Percentiles rank a stretch among this genome's conserved stretches.
Evolutionary conservation across 1,284 basidiomycete species (phyloP).

Genomic region (Leccinum subrobustum): DNA sequence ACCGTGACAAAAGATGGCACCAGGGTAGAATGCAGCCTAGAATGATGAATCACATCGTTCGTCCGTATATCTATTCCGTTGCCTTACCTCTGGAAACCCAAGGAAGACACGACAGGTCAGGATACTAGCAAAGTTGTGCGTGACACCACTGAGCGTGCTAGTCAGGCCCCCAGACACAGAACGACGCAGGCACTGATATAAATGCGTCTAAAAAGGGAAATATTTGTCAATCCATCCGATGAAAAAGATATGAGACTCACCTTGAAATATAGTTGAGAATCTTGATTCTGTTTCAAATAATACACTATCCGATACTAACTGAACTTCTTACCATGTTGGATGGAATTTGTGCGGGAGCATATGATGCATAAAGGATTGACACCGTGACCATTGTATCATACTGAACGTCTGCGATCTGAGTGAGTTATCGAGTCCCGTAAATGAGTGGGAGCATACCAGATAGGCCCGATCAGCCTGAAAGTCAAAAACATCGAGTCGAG

Average conservation of each 20-base stretch:
- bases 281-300: background rate
- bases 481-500: conserved; percentile 34
- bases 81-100: background rate
- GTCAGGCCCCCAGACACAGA: background rate
- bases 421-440: background rate
- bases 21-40: background rate
- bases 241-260: background rate
- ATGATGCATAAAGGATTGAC: background rate
- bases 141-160: background rate
- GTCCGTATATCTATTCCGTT: background rate
- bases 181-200: background rate
- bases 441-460: background rate
- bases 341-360: background rate
- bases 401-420: background rate
- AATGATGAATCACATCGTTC: background rate
- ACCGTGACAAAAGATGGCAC: background rate
- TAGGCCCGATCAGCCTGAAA: background rate
- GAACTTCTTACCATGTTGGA: background rate
- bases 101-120: background rate
- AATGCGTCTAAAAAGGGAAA: background rate
- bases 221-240: background rate
- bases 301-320: background rate
- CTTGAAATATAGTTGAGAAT: background rate
- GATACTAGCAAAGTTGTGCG: background rate
- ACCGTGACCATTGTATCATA: background rate